Evolutionary conservation across 495 filamentous ascomycete species (phyloP), one percentile per base, ranked within the genome.

Genomic region (Zalerion maritima): DNA sequence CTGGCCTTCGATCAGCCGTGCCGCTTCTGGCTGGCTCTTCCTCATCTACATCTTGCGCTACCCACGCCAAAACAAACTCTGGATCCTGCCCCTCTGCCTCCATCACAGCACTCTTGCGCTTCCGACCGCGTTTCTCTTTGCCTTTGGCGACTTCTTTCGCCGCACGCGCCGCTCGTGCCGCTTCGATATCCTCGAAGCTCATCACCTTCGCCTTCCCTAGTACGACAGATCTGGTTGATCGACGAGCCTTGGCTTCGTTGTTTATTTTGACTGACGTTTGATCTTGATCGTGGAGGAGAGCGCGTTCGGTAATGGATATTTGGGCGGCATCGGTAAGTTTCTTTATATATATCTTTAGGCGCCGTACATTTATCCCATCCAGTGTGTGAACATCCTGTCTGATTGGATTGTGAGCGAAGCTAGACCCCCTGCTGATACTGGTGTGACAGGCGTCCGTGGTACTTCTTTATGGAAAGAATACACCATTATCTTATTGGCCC

Each of bases 151-250:
- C 34, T 15, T 43, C 32, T 34, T 50, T 38, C 12, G 41, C 41
- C 28, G 41, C 44, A 28, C 46, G 46, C 38, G 42, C 39, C 31
- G 37, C 45, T 41, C 49, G 43, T 46, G 41, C 48, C 36, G 44
- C 32, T 33, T 48, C 40, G 22, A 56, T 38, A 35, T 56, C 45
- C 40, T 56, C 47, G 41, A 40, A 55, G 42, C 43, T 54, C 42
- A 52, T 52, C 0, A 50, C 50, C 38, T 49, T 54, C 21, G 36
- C 45, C 36, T 47, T 42, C 26, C 43, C 47, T 40, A 55, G 21
- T n/a, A 49, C 28, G 18, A 28, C 18, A 32, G 40, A 39, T 31
- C 33, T 39, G 32, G 36, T 53, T 13, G 46, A 53, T 46, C 45
- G 29, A 29, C 42, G n/a, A n/a, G n/a, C n/a, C n/a, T n/a, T n/a